Base-by-base conservation (phyloP, 2,329 filamentous ascomycete species). In the Pestalotiopsis sp. region DNA sequence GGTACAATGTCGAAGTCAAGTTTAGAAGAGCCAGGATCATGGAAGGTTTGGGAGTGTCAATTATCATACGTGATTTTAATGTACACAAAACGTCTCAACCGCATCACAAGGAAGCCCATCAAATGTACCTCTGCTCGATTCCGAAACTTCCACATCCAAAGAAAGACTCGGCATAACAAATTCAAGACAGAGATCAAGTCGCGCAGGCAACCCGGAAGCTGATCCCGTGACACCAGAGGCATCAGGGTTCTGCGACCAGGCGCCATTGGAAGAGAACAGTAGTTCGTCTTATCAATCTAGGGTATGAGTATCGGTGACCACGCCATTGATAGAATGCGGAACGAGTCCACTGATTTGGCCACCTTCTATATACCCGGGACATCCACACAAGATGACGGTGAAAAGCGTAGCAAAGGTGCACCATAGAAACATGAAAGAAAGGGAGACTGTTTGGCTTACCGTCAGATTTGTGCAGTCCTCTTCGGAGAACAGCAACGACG, bases 291-390 rank as follows among this genome's bases (percentile, higher is more conserved):
- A 65, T 88, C 82, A 69, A 78, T 92, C 74, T 92, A 76, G 89
- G 90, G 88, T 85, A 88, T 81, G 87, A 89, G 89, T 91, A 92
- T 91, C 90, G 89, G 85, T 89, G 85, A 80, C 83, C 85, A 86
- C 77, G 82, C 83, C 87, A 91, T 78, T 82, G 83, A 80, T 75
- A 23, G 36, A 6, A 70, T 81, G 82, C 79, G 73, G 68, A 70
- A 68, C 68, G 61, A 52, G 45, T 52, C 41, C 67, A 80, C 83
- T 79, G 84, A 83, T 81, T 80, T 83, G 86, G 85, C 81, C 88
- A 85, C 88, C 88, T 91, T 91, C 90, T 91, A 87, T 80, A 82
- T 84, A 82, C 85, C 85, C 85, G 74, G 58, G 41, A 23, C 25
- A 52, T 27, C 7, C n/a, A 60, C n/a, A 67, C 12, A 41, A 66